phyloP scores from a whole-genome alignment of 768 basidiomycete genomes.

The Trametes villosa region DNA sequence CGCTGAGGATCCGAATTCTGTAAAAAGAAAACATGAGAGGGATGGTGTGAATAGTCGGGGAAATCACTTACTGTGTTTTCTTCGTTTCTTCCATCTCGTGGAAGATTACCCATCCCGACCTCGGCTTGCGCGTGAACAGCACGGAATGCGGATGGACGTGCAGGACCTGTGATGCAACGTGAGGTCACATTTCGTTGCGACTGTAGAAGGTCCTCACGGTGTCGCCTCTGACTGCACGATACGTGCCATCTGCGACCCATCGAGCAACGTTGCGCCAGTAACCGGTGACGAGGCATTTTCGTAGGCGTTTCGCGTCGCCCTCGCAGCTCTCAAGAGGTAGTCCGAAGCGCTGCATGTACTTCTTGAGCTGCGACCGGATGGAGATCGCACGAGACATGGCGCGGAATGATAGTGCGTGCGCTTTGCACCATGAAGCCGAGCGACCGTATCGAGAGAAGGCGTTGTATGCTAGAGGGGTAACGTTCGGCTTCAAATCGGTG shows the following conservation, averaged over 20 bases:
- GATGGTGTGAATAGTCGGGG: too few relatives aligned
- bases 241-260: conserved; percentile 93
- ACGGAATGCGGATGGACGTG: conserved; percentile 95
- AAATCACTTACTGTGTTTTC: conserved; percentile 86
- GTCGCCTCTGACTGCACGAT: conserved; percentile 84
- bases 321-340: conserved; percentile 85
- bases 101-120: conserved; percentile 91
- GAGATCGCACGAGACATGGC: conserved; percentile 93
- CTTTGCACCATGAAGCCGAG: conserved; percentile 92
- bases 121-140: conserved; percentile 89
- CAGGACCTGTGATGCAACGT: conserved; percentile 68
- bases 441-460: conserved; percentile 84
- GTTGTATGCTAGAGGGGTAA: conserved; percentile 84
- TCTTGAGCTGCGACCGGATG: conserved; percentile 92
- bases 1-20: conserved; percentile 91
- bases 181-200: too few relatives aligned
- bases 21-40: too few relatives aligned
- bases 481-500: neutral
- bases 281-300: conserved; percentile 89
- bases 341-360: conserved; percentile 91
- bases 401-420: conserved; percentile 90
- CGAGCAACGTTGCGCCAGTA: conserved; percentile 95
- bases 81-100: conserved; percentile 98
- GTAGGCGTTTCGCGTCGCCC: conserved; percentile 80
- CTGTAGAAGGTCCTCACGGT: conserved; percentile 57